A percentile compares a stretch with the other conserved stretches of the same genome.
phyloP scores from a whole-genome alignment of 768 basidiomycete species.

The Obba rivulosa region DNA sequence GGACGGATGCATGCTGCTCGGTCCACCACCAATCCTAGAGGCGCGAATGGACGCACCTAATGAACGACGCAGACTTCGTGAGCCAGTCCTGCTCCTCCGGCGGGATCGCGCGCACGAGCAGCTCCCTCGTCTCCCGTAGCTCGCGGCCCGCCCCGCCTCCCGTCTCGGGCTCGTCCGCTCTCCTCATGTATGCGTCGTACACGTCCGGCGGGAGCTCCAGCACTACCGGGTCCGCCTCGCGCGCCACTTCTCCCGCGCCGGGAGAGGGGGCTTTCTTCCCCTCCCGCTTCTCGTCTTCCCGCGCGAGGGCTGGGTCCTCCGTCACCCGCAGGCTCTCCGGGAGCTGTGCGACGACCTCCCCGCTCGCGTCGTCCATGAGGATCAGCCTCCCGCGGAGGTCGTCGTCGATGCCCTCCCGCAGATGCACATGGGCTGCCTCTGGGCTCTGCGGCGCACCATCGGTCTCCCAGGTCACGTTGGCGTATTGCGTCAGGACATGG shows the following conservation, averaged over 20 bases:
- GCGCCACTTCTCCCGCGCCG: constrained; percentile 12
- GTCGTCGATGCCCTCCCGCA: neutral
- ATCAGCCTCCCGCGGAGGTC: constrained; percentile 51
- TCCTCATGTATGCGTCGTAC: constrained; percentile 20
- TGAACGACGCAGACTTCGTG: constrained; percentile 47
- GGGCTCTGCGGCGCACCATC: neutral
- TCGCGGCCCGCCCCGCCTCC: constrained; percentile 16
- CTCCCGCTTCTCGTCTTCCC: constrained; percentile 29
- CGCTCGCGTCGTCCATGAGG: constrained; percentile 66
- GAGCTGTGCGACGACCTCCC: constrained; percentile 66
- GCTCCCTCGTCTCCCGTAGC: constrained; percentile 34
- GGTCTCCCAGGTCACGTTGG: constrained; percentile 32
- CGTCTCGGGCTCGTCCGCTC: constrained; percentile 1
- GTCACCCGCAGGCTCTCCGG: constrained; percentile 49
- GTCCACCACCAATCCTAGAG: neutral
- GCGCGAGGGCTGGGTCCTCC: constrained; percentile 51
- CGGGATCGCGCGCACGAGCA: constrained; percentile 57
- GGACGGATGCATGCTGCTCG: neutral
- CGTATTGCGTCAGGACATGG: constrained; percentile 62
- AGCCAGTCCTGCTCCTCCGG: constrained; percentile 71
- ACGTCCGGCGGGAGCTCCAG: constrained; percentile 58
- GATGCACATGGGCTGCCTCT: neutral
- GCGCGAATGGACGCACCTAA: constrained; percentile 44
- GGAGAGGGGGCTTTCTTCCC: constrained; percentile 1
- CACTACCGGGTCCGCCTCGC: constrained; percentile 61